Conservation (phyloP, 2,329 filamentous ascomycete species). For the Phaeoacremonium minimum region DNA sequence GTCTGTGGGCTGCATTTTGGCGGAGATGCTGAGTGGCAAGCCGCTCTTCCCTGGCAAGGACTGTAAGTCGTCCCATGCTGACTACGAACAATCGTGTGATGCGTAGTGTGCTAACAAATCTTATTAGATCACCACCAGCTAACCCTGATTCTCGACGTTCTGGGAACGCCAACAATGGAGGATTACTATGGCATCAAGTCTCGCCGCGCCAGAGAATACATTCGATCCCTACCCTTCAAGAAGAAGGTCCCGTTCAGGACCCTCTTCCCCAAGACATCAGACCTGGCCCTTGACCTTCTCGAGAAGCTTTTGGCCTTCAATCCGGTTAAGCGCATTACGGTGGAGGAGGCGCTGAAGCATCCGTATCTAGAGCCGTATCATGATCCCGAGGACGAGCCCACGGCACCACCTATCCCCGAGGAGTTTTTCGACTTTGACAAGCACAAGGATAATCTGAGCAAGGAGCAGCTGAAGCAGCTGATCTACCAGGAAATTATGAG, state of each 20-base stretch:
- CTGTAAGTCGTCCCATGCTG: slow-evolving; percentile 58
- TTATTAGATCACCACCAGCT: slow-evolving; percentile 87
- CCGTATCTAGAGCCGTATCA: slow-evolving; percentile 98
- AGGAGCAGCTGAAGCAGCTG: slow-evolving; percentile 94
- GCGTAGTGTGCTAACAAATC: slow-evolving; percentile 6
- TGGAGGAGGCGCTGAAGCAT: slow-evolving; percentile 95
- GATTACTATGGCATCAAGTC: slow-evolving; percentile 99
- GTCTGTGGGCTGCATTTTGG: slow-evolving; percentile 97
- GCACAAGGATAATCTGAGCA: slow-evolving; percentile 98
- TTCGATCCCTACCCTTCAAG: slow-evolving; percentile 96
- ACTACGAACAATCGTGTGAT: background rate
- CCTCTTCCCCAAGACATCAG: slow-evolving; percentile 99
- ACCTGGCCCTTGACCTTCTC: slow-evolving; percentile 85
- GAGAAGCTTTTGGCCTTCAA: slow-evolving; percentile 98
- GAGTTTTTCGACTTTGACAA: slow-evolving; percentile 99
- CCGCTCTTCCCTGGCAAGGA: slow-evolving; percentile 97
- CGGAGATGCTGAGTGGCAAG: slow-evolving; percentile 98
- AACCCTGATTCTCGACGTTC: slow-evolving; percentile 92
- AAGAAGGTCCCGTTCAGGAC: slow-evolving; percentile 99
- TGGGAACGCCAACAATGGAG: slow-evolving; percentile 98
- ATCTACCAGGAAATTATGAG: slow-evolving; percentile 97
- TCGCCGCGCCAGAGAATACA: slow-evolving; percentile 93
- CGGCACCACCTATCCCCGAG: slow-evolving; percentile 91
- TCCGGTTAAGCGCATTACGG: slow-evolving; percentile 95
- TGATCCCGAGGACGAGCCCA: slow-evolving; percentile 97